Percentiles rank a stretch among this genome's conserved stretches.
These are phyloP conservation scores for Tulasnella sp. DNA, from an alignment of 768 basidiomycete species.

Conservation along the genomic window DNA sequence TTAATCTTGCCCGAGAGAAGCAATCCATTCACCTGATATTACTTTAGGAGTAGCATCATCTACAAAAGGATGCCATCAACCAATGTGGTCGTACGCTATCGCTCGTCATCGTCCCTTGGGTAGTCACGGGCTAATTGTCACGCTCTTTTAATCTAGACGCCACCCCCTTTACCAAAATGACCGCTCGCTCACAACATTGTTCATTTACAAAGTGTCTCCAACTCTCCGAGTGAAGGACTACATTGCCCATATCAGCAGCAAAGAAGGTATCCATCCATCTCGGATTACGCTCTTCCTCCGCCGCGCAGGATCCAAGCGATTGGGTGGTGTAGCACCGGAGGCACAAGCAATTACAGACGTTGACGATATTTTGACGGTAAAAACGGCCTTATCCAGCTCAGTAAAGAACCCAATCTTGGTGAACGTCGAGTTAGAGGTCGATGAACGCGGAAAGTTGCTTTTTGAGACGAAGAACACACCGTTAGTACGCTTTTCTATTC, in stretches of 20 bases:
- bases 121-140: neutral
- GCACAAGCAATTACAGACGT: neutral
- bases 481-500: too few relatives aligned
- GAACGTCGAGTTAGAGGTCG: neutral
- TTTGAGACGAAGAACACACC: neutral
- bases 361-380: neutral
- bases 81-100: neutral
- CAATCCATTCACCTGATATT: neutral
- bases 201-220: neutral
- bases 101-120: neutral
- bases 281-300: neutral
- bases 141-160: neutral
- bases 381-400: neutral
- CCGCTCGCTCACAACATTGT: neutral
- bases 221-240: neutral
- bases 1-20: neutral
- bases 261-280: neutral
- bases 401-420: neutral
- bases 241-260: neutral
- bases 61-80: neutral
- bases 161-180: neutral
- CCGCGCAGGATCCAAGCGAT: too few relatives aligned
- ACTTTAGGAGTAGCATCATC: neutral
- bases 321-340: neutral
- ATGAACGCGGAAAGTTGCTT: neutral